Evolutionary conservation across 208 protist species (phyloP), one percentile per base, ranked within the genome.

Genomic region (Sergeia podlipaevii): DNA sequence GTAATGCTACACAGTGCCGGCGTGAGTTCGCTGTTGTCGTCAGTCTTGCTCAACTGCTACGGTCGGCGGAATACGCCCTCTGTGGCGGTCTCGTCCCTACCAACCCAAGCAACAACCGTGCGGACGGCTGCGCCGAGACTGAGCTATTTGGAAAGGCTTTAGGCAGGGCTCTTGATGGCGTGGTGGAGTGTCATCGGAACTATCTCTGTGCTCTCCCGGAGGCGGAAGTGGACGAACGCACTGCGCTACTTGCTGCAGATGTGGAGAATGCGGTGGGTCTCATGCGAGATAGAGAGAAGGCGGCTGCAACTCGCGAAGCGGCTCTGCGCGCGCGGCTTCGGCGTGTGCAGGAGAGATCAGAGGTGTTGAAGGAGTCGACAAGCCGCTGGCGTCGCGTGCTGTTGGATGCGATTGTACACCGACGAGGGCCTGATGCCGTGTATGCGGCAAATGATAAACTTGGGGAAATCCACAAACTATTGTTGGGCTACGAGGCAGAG

Each of bases 361-460:
- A 39, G 8, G 47, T 68, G 18, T 32, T 75, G 17, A 33, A 30
- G 6, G 24, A 36, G 15, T 58, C 27, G 8, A 34, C 79, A 1
- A 44, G 41, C 7, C 4, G 37, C 23, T 84, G 72, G 58, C 64
- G 60, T 21, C 58, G 50, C 48, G 75, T 56, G 11, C 46, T 95
- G 28, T 60, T 83, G n/a, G 77, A 90, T 27, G 81, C 70, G 11
- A 61, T 95, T 26, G 72, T 78, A 43, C 77, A 89, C 50, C 71
- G 80, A 18, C 49, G 76, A 6, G 87, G 87, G 7, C 57, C 44
- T 4, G 52, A 65, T 4, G 58, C 67, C 17, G 33, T 95, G 15
- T 56, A 64, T 18, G 66, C 48, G 13, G 80, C 80, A 17, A 95
- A 91, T 58, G 69, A 88, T 18, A 69, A 63, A 13, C 65, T 95